phyloP scores from a whole-genome alignment of 768 basidiomycete genomes.

The Xanthoconium purpureum region DNA sequence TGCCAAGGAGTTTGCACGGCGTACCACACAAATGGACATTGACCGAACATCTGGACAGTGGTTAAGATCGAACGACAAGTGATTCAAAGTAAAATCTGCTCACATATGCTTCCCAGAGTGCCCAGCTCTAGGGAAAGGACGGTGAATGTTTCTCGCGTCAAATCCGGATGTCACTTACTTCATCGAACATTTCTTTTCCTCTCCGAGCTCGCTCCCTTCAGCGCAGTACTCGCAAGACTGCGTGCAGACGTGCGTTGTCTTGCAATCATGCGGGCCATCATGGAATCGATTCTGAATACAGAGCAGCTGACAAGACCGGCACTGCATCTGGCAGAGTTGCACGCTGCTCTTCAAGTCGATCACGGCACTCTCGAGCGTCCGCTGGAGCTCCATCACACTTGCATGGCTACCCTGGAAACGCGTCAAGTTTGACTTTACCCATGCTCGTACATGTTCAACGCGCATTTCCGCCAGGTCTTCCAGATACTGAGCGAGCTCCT shows the following conservation, averaged over 20 bases:
- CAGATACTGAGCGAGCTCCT: slow-evolving; percentile 34
- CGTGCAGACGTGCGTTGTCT: slow-evolving; percentile 46
- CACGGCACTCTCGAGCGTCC: slow-evolving; percentile 39
- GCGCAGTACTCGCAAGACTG: slow-evolving; percentile 43
- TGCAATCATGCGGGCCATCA: slow-evolving; percentile 46
- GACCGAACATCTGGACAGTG: slow-evolving; percentile 18
- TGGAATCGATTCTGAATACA: slow-evolving; percentile 51
- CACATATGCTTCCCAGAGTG: slow-evolving; percentile 56
- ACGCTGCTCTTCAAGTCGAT: slow-evolving; percentile 46
- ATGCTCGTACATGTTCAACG: slow-evolving; percentile 44
- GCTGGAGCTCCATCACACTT: slow-evolving; percentile 42
- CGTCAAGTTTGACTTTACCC: slow-evolving; percentile 48
- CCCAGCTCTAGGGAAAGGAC: slow-evolving; percentile 43
- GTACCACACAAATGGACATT: slow-evolving; percentile 48
- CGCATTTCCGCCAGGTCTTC: slow-evolving; percentile 30
- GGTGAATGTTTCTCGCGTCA: background rate
- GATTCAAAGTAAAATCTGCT: slow-evolving; percentile 19
- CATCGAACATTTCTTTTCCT: slow-evolving; percentile 40
- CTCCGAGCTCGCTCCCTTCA: slow-evolving; percentile 27
- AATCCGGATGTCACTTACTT: slow-evolving; percentile 35
- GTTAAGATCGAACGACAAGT: background rate
- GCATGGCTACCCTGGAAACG: slow-evolving; percentile 48
- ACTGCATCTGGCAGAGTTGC: slow-evolving; percentile 26
- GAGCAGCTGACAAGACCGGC: slow-evolving; percentile 44
- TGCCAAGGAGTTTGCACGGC: slow-evolving; percentile 40